phyloP scores from a whole-genome alignment of 768 basidiomycete genomes.

The Paxillus ammoniavirescens region DNA sequence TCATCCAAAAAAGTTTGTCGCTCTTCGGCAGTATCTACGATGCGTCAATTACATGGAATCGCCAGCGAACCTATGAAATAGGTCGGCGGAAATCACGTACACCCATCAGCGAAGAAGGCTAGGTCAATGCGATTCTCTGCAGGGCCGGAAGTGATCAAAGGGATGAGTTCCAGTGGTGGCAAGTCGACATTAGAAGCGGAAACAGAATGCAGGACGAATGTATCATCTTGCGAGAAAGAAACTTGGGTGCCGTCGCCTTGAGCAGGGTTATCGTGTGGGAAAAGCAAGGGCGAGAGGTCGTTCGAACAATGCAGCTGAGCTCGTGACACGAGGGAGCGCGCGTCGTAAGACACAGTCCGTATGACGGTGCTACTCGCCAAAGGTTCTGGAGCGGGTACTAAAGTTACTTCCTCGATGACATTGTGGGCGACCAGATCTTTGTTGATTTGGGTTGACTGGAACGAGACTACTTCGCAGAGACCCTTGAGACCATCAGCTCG shows the following conservation, averaged over 20 bases:
- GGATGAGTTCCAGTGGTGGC: constrained; percentile 53
- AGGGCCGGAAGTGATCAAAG: constrained; percentile 60
- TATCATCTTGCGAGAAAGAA: constrained; percentile 4
- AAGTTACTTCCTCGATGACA: constrained; percentile 10
- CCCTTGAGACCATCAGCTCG: constrained; percentile 15
- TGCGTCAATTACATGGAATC: too few relatives aligned
- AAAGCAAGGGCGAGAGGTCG: constrained; percentile 14
- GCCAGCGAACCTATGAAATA: not conserved
- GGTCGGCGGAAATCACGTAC: constrained; percentile 39
- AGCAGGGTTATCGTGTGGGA: not conserved
- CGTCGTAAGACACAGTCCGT: constrained; percentile 21
- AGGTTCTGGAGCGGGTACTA: constrained; percentile 10
- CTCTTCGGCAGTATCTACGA: constrained; percentile 54
- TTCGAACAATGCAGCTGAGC: constrained; percentile 24
- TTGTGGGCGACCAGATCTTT: constrained; percentile 14
- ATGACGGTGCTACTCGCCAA: constrained; percentile 8
- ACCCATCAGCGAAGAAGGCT: constrained; percentile 78
- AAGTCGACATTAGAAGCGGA: constrained; percentile 10
- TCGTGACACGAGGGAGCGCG: constrained; percentile 10
- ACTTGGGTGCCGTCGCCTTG: constrained; percentile 5
- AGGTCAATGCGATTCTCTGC: constrained; percentile 68
- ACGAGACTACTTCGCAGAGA: constrained; percentile 17
- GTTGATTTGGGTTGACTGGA: constrained; percentile 18
- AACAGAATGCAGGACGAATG: not conserved
- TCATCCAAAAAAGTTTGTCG: constrained; percentile 64